Evolutionary conservation across 805 yeast species (phyloP), one percentile per base, ranked within the genome.

Genomic region (Komagataella pseudopastoris): DNA sequence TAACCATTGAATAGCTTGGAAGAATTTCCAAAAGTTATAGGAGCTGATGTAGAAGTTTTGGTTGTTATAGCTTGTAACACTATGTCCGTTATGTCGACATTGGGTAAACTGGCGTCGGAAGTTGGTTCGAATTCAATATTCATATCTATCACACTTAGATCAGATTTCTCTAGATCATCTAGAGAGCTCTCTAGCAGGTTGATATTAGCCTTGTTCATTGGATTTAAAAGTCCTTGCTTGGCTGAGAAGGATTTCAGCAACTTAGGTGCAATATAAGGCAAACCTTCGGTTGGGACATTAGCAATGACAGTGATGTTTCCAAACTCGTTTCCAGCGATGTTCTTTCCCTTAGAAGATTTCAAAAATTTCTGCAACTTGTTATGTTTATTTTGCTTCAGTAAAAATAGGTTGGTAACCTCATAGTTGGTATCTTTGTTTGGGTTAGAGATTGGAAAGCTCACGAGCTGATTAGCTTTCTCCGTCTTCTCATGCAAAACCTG

Each of bases 221-320:
- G 46, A 2, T 46, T 20, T 14, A 30, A 30, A 8, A 30, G 39
- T 8, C 39, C 39, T 30, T 30, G 39, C 49, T 49, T 47, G 17
- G 36, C 39, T 23, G 51, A 50, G 4, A 48, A n/a, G n/a, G 52
- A 22, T 14, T 44, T 50, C 44, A 54, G 18, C 12, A 52, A 45
- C 12, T 20, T 30, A n/a, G 54, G 54, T 12, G 44, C 48, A 8
- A 54, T 23, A 49, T 54, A 54, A 6, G 54, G 54, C 6, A 54
- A 39, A 52, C 56, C 56, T 16, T 51, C 52, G 6, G 45, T 30
- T n/a, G 56, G 56, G 8, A 49, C 49, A 16, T 50, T 36, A 2
- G 51, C 46, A 20, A 46, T 49, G 10, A 53, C 23, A 14, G 47
- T 44, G 14, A 53, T 23, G 23, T 20, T 39, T 16, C 53, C 54